Evolutionary conservation across 73 alveolate species (phyloP), one percentile per base, ranked within the genome.

Genomic region (Paramecium pentaurelia): DNA sequence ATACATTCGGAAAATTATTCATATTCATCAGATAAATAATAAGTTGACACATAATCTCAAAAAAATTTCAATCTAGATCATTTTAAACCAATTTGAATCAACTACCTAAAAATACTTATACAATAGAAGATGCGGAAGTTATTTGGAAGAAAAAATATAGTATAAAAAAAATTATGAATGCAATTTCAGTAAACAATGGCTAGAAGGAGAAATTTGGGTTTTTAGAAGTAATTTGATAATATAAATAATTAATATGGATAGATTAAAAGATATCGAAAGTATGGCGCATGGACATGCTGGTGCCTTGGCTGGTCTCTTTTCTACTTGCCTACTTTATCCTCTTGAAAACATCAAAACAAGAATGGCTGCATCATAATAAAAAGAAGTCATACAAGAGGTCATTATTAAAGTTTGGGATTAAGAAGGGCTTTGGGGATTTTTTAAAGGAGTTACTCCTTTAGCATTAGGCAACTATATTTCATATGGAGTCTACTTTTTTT

Each of bases 341-440:
- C 60, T 87, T 34, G 93, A 87, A 36, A 87, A 87, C 32, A 36
- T 87, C 30, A 87, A 87, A 70, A 87, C 93, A 60, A 87, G 93
- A 87, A 87, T 87, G 93, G 58, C 84, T 2, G 60, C 73, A n/a
- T 42, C 71, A 1, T 38, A 59, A 37, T 37, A 87, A 8, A 28
- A 87, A 18, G 60, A 37, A 20, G 59, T 28, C 37, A 10, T 87
- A 11, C 34, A 44, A 44, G 32, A 87, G 49, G 64, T 87, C 16
- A 87, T 87, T 7, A 36, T 42, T 58, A 20, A 87, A 64, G 93
- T 87, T 0, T 54, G 60, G 25, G 27, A 47, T 1, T 42, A 10
- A 6, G 87, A 87, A 37, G 93, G 93, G 4, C 25, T 87, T 16
- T 36, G 37, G 36, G 93, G 93, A 12, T 87, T 87, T 60, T 87